Percentiles rank a stretch among this genome's conserved stretches.
phyloP scores from a whole-genome alignment of 106 monocot species.

The Platanthera zijinensis region DNA sequence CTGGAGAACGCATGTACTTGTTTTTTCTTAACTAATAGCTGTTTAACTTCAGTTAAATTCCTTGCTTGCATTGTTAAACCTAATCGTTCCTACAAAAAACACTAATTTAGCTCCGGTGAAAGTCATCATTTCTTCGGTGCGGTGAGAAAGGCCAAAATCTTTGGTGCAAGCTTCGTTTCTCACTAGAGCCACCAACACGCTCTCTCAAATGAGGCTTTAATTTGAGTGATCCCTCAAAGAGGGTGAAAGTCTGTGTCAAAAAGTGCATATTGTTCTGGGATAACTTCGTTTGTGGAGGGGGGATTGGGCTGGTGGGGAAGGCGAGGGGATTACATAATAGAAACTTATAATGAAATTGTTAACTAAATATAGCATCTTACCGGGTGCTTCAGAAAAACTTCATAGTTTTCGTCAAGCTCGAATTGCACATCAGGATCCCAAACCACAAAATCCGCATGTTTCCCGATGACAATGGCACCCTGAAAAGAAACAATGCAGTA shows the following conservation, averaged over 20 bases:
- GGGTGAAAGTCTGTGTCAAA: not conserved
- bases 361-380: constrained; percentile 20
- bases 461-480: constrained; percentile 67
- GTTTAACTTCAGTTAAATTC: not conserved
- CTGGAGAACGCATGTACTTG: not conserved
- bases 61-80: not conserved
- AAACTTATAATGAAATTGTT: not conserved
- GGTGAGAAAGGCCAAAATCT: too few relatives aligned
- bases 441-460: constrained; percentile 82
- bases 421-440: constrained; percentile 86
- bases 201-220: not conserved
- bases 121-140: too few relatives aligned
- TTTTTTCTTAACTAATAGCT: not conserved
- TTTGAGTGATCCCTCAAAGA: not conserved
- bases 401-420: constrained; percentile 54
- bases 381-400: constrained; percentile 54
- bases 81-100: not conserved
- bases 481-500: constrained; percentile 10
- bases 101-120: not conserved
- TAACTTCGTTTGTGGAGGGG: not conserved
- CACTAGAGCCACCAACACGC: too few relatives aligned
- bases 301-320: not conserved
- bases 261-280: not conserved
- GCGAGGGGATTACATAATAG: not conserved
- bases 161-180: too few relatives aligned